Conservation (phyloP, 2,329 filamentous ascomycete genomes). For the Fusarium hainanense region DNA sequence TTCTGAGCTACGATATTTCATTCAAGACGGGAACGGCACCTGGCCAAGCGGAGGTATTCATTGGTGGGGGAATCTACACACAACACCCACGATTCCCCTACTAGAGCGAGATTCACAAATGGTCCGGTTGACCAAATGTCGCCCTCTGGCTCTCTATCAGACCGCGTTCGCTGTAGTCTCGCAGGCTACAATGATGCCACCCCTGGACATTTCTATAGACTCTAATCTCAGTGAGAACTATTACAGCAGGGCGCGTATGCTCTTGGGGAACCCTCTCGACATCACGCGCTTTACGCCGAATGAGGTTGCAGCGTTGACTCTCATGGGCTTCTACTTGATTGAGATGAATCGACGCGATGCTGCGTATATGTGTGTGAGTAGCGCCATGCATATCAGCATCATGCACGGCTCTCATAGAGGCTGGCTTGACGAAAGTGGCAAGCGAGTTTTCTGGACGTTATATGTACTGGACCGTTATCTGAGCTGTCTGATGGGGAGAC, state of each 20-base stretch:
- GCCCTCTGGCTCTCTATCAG: conserved; percentile 59
- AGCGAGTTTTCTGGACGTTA: conserved; percentile 63
- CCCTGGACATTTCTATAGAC: conserved; percentile 38
- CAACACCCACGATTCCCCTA: conserved; percentile 45
- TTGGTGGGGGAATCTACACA: conserved; percentile 59
- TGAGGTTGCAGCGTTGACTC: conserved; percentile 57
- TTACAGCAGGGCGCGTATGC: conserved; percentile 56
- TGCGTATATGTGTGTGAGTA: conserved; percentile 60
- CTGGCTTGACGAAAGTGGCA: conserved; percentile 56
- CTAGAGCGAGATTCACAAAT: conserved; percentile 36
- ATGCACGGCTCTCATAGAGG: conserved; percentile 61
- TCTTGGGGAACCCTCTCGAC: conserved; percentile 61
- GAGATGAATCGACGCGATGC: conserved; percentile 62
- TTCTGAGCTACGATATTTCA: conserved; percentile 54
- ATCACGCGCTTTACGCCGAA: conserved; percentile 54
- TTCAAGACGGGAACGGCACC: conserved; percentile 58
- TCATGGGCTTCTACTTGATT: conserved; percentile 62
- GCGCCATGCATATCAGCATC: conserved; percentile 60
- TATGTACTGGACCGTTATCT: conserved; percentile 63
- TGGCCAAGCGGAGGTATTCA: conserved; percentile 60
- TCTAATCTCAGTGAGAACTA: conserved; percentile 55
- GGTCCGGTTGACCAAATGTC: conserved; percentile 44
- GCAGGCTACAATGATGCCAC: conserved; percentile 43
- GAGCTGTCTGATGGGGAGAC: conserved; percentile 62
- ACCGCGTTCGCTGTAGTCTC: conserved; percentile 57